Percentiles rank a stretch among this genome's conserved stretches.
Conservation (phyloP, 805 yeast genomes). For the Kodamaea hsintzibuensis region DNA sequence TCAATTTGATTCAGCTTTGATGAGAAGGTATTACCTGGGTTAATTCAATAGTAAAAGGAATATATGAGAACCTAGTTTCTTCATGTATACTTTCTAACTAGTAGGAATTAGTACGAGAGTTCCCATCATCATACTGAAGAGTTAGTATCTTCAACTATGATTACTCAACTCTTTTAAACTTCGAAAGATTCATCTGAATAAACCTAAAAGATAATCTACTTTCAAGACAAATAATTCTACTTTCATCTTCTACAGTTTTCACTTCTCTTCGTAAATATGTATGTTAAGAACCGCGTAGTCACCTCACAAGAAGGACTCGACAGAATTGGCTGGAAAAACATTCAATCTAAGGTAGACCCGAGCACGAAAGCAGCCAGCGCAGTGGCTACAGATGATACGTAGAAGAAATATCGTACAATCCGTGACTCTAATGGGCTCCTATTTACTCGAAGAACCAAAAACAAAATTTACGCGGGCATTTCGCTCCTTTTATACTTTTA, state of each 20-base stretch:
- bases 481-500: not conserved
- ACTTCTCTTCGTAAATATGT: conserved; percentile 35
- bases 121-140: no score
- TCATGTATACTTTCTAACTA: no score
- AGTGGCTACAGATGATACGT: conserved; percentile 48
- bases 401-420: conserved; percentile 46
- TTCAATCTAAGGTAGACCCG: conserved; percentile 87
- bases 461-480: not conserved
- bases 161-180: no score
- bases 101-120: no score
- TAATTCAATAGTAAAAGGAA: no score
- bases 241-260: not conserved
- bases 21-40: no score
- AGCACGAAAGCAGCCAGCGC: conserved; percentile 69
- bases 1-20: no score
- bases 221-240: not conserved
- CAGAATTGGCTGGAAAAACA: conserved; percentile 56
- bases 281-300: conserved; percentile 76
- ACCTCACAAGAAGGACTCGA: conserved; percentile 51
- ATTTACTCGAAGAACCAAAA: conserved; percentile 37
- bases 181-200: no score
- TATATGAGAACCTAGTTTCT: no score
- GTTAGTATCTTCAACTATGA: no score
- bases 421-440: conserved; percentile 90
- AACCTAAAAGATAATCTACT: no score